Evolutionary conservation across 345 rosid genomes (phyloP).

Genomic region (Nephelium lappaceum): DNA sequence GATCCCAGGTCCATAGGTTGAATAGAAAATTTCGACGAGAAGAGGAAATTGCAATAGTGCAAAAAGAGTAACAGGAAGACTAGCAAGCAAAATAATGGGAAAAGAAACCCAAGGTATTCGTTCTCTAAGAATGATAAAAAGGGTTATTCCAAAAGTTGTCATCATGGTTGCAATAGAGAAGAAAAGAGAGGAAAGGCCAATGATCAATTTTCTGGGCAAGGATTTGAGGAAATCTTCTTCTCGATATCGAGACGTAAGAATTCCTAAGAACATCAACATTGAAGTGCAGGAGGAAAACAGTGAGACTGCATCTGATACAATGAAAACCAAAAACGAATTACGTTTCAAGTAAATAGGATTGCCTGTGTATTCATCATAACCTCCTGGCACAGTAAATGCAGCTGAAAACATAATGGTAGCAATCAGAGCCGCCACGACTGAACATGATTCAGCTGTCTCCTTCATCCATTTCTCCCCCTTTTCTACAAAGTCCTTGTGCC

Average conservation of each 20-base stretch:
- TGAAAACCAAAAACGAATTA: constrained; percentile 39
- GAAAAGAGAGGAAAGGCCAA: constrained; percentile 64
- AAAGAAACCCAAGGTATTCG: constrained; percentile 40
- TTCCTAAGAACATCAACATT: constrained; percentile 54
- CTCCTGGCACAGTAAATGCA: constrained; percentile 55
- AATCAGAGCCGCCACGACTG: constrained; percentile 59
- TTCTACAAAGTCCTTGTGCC: constrained; percentile 47
- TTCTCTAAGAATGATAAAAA: constrained; percentile 32
- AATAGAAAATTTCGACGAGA: constrained; percentile 58
- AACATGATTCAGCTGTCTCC: constrained; percentile 52
- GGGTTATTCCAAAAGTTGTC: constrained; percentile 50
- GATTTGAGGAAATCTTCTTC: constrained; percentile 54
- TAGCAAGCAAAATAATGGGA: constrained; percentile 55
- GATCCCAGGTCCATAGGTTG: constrained; percentile 64
- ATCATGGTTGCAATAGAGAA: constrained; percentile 75
- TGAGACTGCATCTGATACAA: constrained; percentile 50
- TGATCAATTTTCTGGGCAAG: constrained; percentile 53
- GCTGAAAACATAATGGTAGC: constrained; percentile 65
- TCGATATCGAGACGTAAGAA: constrained; percentile 54
- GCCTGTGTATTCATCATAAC: constrained; percentile 31
- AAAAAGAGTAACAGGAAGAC: constrained; percentile 61
- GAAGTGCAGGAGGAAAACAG: constrained; percentile 54
- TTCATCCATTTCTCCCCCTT: constrained; percentile 62
- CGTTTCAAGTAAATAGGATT: constrained; percentile 16
- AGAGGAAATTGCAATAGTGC: constrained; percentile 67